Evolutionary conservation across 75 land plant species (phyloP).

Genomic region (Adiantum capillusveneris): DNA sequence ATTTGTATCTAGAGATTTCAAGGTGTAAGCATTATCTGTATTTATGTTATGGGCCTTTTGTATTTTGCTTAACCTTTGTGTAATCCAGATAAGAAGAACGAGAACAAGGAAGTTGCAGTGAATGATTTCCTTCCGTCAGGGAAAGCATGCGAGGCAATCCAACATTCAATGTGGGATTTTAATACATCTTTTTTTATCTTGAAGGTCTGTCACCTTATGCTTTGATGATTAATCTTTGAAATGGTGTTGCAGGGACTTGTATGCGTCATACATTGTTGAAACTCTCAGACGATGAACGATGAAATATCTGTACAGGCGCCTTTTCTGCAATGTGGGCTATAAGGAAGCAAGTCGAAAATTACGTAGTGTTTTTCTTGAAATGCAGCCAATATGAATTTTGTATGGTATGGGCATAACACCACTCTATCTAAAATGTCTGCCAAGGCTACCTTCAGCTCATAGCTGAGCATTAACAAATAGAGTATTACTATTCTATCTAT

Average conservation of each 20-base stretch:
- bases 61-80: slow-evolving; percentile 13
- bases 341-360: no score
- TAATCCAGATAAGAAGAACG: slow-evolving; percentile 69
- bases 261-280: slow-evolving; percentile 67
- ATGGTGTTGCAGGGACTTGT: slow-evolving; percentile 56
- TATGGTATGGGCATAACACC: no score
- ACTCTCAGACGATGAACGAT: slow-evolving; percentile 36
- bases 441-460: no score
- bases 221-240: neutral
- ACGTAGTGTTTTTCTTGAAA: no score
- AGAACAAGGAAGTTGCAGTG: slow-evolving; percentile 82
- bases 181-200: no score
- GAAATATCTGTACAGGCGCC: no score
- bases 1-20: no score
- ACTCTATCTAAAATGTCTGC: no score
- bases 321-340: no score
- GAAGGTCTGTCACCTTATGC: neutral
- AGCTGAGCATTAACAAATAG: no score
- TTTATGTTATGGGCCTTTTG: neutral
- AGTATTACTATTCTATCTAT: no score
- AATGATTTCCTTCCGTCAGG: slow-evolving; percentile 55
- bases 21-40: neutral
- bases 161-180: slow-evolving; percentile 82
- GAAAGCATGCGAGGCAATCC: slow-evolving; percentile 48
- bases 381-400: no score